Evolutionary conservation across 169 alveolate species (phyloP).

Genomic region (Plasmodium coatneyi): DNA sequence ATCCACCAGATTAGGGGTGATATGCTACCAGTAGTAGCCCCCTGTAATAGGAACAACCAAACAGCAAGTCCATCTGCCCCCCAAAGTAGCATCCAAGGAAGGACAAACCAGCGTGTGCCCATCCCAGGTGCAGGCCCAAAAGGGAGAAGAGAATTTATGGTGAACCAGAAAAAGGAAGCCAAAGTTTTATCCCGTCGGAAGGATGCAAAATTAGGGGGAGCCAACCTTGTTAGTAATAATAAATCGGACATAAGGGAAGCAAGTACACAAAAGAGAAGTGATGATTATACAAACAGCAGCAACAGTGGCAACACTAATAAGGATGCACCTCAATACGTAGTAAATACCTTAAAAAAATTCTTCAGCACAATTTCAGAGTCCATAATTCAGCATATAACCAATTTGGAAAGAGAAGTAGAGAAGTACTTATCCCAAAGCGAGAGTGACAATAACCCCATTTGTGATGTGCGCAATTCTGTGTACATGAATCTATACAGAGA

Average conservation of each 20-base stretch:
- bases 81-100: background rate
- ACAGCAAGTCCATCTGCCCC: background rate
- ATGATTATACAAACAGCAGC: background rate
- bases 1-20: slow-evolving; percentile 32
- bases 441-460: background rate
- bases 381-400: slow-evolving; percentile 47
- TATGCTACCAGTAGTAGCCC: slow-evolving; percentile 7
- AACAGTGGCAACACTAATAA: background rate
- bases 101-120: background rate
- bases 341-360: slow-evolving; percentile 4
- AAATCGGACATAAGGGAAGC: background rate
- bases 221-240: slow-evolving; percentile 5
- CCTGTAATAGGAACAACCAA: background rate
- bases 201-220: background rate
- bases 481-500: slow-evolving; percentile 51
- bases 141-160: background rate
- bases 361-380: slow-evolving; percentile 34
- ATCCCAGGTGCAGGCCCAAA: background rate
- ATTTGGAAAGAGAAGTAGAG: slow-evolving; percentile 66
- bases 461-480: slow-evolving; percentile 28
- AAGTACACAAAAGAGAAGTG: background rate
- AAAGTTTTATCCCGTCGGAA: background rate
- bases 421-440: background rate
- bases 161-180: background rate
- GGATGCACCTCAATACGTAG: background rate